These are phyloP conservation scores for Clavariopsis aquatica DNA, from an alignment of 495 filamentous ascomycete species.

Conservation along the genomic window DNA sequence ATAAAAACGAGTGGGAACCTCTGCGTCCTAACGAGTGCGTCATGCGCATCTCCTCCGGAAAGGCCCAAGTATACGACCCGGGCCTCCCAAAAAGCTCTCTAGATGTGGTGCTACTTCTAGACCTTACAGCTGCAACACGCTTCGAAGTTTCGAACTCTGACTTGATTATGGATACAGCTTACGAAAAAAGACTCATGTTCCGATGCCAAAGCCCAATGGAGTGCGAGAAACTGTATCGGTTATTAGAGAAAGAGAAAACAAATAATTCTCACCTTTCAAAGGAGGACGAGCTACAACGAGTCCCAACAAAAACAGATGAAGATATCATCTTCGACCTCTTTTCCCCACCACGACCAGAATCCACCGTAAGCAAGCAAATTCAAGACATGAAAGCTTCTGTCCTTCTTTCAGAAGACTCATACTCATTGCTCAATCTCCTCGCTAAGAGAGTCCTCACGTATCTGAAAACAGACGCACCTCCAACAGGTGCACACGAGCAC, in stretches of 20 bases:
- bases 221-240: neutral
- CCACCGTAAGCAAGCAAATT: neutral
- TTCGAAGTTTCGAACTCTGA: too few relatives aligned
- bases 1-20: too few relatives aligned
- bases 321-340: neutral
- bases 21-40: too few relatives aligned
- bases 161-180: too few relatives aligned
- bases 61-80: too few relatives aligned
- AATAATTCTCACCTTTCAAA: too few relatives aligned
- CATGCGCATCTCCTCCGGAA: too few relatives aligned
- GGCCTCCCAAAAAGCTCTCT: too few relatives aligned
- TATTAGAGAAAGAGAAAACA: too few relatives aligned
- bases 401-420: neutral
- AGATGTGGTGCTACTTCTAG: slow-evolving; percentile 11
- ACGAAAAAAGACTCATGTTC: too few relatives aligned
- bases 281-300: too few relatives aligned
- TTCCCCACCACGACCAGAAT: neutral
- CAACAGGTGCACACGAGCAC: neutral
- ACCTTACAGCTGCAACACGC: neutral
- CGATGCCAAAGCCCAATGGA: too few relatives aligned
- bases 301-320: neutral
- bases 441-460: neutral
- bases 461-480: neutral
- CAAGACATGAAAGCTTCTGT: neutral
- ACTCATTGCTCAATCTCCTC: neutral